phyloP scores from a whole-genome alignment of 805 yeast genomes.

The Teunomyces stri region DNA sequence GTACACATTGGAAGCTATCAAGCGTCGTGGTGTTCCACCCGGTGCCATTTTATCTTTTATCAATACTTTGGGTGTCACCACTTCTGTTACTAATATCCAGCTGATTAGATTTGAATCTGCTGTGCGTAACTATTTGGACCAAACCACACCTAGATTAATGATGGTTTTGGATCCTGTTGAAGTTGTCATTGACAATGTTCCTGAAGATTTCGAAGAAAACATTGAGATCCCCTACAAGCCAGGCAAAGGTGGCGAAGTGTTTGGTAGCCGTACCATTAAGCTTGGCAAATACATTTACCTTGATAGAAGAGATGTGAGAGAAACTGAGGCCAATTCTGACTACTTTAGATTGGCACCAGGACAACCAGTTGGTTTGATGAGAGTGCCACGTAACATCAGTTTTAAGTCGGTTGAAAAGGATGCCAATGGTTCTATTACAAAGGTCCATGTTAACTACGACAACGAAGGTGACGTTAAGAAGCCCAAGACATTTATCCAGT shows the following conservation, averaged over 20 bases:
- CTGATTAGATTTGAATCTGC: slow-evolving; percentile 85
- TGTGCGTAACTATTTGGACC: slow-evolving; percentile 82
- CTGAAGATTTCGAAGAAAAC: slow-evolving; percentile 67
- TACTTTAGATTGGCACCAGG: slow-evolving; percentile 92
- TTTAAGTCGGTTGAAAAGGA: slow-evolving; percentile 68
- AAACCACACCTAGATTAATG: slow-evolving; percentile 92
- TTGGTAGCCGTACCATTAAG: slow-evolving; percentile 63
- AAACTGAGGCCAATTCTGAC: slow-evolving; percentile 51
- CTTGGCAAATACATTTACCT: slow-evolving; percentile 78
- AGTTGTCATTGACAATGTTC: slow-evolving; percentile 77
- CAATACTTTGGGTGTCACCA: slow-evolving; percentile 95
- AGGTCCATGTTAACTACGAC: slow-evolving; percentile 79
- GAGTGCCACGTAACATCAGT: slow-evolving; percentile 79
- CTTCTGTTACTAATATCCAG: slow-evolving; percentile 89
- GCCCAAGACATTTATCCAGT: slow-evolving; percentile 96
- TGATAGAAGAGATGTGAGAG: slow-evolving; percentile 83
- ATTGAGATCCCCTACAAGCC: slow-evolving; percentile 88
- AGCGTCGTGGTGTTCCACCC: slow-evolving; percentile 98
- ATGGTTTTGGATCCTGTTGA: slow-evolving; percentile 84
- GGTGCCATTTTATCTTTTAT: slow-evolving; percentile 93
- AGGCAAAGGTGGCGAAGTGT: slow-evolving; percentile 58
- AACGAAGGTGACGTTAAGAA: slow-evolving; percentile 57
- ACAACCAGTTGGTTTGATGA: slow-evolving; percentile 92
- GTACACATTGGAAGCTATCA: slow-evolving; percentile 89
- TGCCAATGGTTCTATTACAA: slow-evolving; percentile 58